Base-by-base conservation (phyloP, 257 asterid genomes). In the Lithospermum erythrorhizon region DNA sequence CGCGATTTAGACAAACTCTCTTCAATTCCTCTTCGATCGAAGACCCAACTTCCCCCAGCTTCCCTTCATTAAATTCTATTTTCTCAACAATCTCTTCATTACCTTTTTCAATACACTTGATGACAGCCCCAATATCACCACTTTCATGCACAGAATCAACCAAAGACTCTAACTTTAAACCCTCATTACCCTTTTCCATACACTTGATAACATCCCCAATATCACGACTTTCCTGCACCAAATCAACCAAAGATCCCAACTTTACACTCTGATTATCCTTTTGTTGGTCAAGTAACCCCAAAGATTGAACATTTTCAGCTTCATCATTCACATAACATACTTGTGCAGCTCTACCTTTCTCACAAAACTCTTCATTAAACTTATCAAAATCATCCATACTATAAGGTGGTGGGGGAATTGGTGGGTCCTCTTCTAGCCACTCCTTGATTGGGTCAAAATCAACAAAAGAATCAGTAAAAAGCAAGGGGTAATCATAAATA, bases 21-120 rank as follows among this genome's bases (percentile, higher is more conserved):
- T 67, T 88, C 62, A 87, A 70, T 74, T 75, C 72, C 22, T 82
- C 73, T 69, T 87, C 93, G 64, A 82, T 68, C 70, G 55, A 59
- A 62, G 55, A 68, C 56, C 65, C n/a, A n/a, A n/a, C n/a, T n/a
- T n/a, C n/a, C n/a, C n/a, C n/a, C n/a, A n/a, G n/a, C n/a, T n/a
- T n/a, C 32, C 4, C 6, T 57, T 59, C 22, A 20, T 32, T 74
- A 29, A 71, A 56, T 19, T 61, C 63, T 66, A 29, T 65, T 32
- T 63, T 61, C 53, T 35, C 70, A 62, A 59, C 58, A 62, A 65
- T 23, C 15, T 27, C 61, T n/a, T 70, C 59, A 37, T 53, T 53
- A 14, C 67, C 59, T 10, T 35, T 53, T 41, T 47, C 76, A 35
- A 58, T 2, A 35, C n/a, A 49, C 20, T 22, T 64, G 30, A 20